phyloP scores from a whole-genome alignment of 75 land plant species.

The Chamaecyparis obtusa region DNA sequence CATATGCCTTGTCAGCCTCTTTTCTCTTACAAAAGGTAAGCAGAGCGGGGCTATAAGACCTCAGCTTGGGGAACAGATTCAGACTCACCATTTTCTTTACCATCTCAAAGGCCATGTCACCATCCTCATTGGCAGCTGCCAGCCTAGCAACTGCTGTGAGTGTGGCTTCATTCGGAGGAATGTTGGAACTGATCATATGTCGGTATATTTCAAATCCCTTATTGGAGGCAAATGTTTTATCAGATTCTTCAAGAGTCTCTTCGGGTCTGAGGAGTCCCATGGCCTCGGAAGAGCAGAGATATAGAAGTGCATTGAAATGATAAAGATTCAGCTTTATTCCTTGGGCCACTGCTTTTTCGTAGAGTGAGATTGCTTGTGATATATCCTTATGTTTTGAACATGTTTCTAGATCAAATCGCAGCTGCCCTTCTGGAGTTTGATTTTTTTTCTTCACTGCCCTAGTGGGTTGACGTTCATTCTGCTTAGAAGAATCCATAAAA shows the following conservation, averaged over 20 bases:
- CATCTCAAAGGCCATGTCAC: constrained; percentile 61
- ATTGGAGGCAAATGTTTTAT: constrained; percentile 13
- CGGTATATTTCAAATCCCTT: constrained; percentile 53
- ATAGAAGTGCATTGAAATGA: constrained; percentile 59
- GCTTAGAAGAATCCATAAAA: not conserved
- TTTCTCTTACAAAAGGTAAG: constrained; percentile 40
- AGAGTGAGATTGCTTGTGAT: constrained; percentile 42
- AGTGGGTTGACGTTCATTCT: not conserved
- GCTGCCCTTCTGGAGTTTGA: constrained; percentile 29
- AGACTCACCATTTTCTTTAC: constrained; percentile 50
- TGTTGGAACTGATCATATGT: constrained; percentile 34
- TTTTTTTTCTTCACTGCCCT: not conserved
- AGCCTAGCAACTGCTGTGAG: constrained; percentile 58
- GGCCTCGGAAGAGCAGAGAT: constrained; percentile 49
- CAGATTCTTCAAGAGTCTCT: constrained; percentile 7
- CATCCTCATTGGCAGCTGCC: constrained; percentile 55
- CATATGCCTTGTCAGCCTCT: constrained; percentile 55
- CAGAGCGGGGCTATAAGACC: constrained; percentile 71
- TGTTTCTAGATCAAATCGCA: constrained; percentile 28
- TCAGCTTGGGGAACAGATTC: constrained; percentile 37
- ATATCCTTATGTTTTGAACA: constrained; percentile 50
- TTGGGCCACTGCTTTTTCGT: constrained; percentile 37
- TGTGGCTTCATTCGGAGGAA: constrained; percentile 61
- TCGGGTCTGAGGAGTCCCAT: constrained; percentile 14
- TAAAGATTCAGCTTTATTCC: constrained; percentile 23